Percentiles rank a stretch among this genome's conserved stretches.
phyloP scores from a whole-genome alignment of 2,329 filamentous ascomycete species.

The Aspergillus sp. region DNA sequence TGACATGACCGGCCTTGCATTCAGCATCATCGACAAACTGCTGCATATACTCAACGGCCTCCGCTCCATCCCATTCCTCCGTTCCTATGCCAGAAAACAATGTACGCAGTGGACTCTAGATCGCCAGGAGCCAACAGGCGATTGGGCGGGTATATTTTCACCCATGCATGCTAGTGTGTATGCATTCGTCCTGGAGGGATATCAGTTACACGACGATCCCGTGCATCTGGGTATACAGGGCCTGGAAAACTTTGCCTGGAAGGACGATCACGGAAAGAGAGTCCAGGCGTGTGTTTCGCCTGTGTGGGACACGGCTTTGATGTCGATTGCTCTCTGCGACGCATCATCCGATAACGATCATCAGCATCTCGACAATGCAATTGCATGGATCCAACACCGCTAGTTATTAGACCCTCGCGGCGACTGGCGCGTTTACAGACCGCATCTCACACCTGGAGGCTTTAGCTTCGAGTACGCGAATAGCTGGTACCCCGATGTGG shows the following conservation, averaged over 20 bases:
- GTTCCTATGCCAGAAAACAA: slow-evolving; percentile 11
- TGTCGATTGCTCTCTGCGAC: slow-evolving; percentile 25
- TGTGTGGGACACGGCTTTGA: slow-evolving; percentile 33
- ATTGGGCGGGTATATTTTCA: slow-evolving; percentile 26
- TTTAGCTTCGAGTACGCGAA: slow-evolving; percentile 29
- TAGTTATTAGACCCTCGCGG: slow-evolving; percentile 20
- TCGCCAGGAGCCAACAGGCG: slow-evolving; percentile 24
- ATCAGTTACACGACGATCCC: slow-evolving; percentile 10
- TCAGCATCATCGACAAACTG: slow-evolving; percentile 11
- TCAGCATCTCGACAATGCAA: background rate
- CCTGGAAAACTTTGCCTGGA: slow-evolving; percentile 20
- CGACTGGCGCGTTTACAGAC: slow-evolving; percentile 25
- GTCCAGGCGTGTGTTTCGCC: slow-evolving; percentile 24
- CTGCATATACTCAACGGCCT: slow-evolving; percentile 10
- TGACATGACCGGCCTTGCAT: slow-evolving; percentile 3
- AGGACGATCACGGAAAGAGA: slow-evolving; percentile 21
- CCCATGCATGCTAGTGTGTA: slow-evolving; percentile 21
- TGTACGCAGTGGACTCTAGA: slow-evolving; percentile 27
- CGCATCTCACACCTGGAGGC: slow-evolving; percentile 17
- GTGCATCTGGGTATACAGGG: slow-evolving; percentile 19
- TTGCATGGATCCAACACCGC: slow-evolving; percentile 1
- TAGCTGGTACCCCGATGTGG: slow-evolving; percentile 28
- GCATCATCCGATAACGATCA: background rate
- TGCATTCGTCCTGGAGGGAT: slow-evolving; percentile 25
- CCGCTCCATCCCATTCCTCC: slow-evolving; percentile 4